Base-by-base conservation (phyloP, 1,284 basidiomycete genomes). In the Malassezia dermatis region DNA sequence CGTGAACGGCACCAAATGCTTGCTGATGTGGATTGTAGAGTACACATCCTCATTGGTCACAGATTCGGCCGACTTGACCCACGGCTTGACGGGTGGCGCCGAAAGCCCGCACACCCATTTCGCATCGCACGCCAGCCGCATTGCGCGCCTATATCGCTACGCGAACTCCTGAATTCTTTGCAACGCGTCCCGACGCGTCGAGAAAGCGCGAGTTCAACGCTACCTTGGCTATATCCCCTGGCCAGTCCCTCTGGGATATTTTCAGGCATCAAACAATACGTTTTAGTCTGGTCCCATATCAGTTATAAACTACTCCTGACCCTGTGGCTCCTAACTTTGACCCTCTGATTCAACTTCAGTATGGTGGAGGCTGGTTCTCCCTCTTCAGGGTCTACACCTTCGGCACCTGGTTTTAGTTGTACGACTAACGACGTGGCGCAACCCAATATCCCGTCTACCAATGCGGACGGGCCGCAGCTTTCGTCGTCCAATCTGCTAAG, bases 91-190 rank as follows among this genome's bases (percentile, higher is more conserved):
- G 41, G 23, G 24, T 24, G 24, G 27, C 41, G 27, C 24, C 41
- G 41, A 24, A 43, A 28, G 41, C 27, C 24, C 23, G 34, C 46
- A 21, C 46, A 48, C 34, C 32, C 46, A 48, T 35, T 48, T 48
- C 34, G 31, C 21, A 48, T 55, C 40, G 47, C 40, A 48, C 47
- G 53, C 53, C 39, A 27, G 46, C 49, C 34, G 53, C 41, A 55
- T 48, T 49, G 48, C 53, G 53, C 53, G 53, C 47, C 41, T n/a
- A 49, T 47, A 55, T 37, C 46, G 46, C 32, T 31, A 47, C 53
- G 46, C 46, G 47, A 49, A 21, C 24, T 28, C 23, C 24, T 44
- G 24, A 56, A 31, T 49, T 42, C 44, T 15, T 23, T 28, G 46
- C 44, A 43, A 39, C 53, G 47, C 31, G 43, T 56, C 19, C 48